Percentiles rank a stretch among this genome's conserved stretches.
These are phyloP conservation scores for Talaromyces wortmannii DNA, from an alignment of 495 filamentous ascomycete genomes.

Conservation along the genomic window DNA sequence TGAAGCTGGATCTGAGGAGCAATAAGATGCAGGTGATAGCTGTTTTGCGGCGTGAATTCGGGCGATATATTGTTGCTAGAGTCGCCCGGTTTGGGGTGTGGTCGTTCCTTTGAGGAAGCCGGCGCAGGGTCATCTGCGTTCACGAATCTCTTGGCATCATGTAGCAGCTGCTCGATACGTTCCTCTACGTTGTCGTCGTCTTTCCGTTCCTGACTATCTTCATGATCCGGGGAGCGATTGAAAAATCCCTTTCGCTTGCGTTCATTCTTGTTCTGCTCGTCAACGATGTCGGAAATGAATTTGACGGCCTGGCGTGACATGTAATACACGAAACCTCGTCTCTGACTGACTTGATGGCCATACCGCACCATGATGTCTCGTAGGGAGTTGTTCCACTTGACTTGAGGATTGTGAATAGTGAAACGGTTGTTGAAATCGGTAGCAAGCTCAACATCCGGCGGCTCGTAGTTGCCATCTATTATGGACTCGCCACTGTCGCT, in stretches of 20 bases:
- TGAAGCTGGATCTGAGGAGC: slow-evolving; percentile 96
- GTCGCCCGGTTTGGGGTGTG: slow-evolving; percentile 37
- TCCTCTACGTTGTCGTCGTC: slow-evolving; percentile 66
- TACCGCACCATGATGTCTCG: slow-evolving; percentile 96
- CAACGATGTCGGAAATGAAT: slow-evolving; percentile 95
- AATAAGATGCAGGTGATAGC: slow-evolving; percentile 89
- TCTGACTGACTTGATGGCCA: slow-evolving; percentile 93
- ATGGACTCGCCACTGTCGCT: slow-evolving; percentile 33
- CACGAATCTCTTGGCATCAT: slow-evolving; percentile 78
- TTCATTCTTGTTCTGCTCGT: slow-evolving; percentile 72
- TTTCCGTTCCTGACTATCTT: slow-evolving; percentile 39
- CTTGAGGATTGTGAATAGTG: slow-evolving; percentile 91
- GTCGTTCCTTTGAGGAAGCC: slow-evolving; percentile 22
- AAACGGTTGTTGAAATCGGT: slow-evolving; percentile 98
- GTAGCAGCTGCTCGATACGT: slow-evolving; percentile 79
- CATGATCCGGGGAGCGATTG: slow-evolving; percentile 11
- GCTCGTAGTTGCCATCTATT: slow-evolving; percentile 31
- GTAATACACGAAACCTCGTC: slow-evolving; percentile 96
- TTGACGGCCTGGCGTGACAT: slow-evolving; percentile 93
- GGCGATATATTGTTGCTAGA: slow-evolving; percentile 69
- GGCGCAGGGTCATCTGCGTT: slow-evolving; percentile 47
- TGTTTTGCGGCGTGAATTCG: slow-evolving; percentile 91
- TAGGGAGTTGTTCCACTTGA: slow-evolving; percentile 97
- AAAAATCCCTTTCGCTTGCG: slow-evolving; percentile 33
- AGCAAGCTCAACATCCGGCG: slow-evolving; percentile 54